Evolutionary conservation across 2,329 filamentous ascomycete genomes (phyloP).

Genomic region (Fusarium kyushuense): DNA sequence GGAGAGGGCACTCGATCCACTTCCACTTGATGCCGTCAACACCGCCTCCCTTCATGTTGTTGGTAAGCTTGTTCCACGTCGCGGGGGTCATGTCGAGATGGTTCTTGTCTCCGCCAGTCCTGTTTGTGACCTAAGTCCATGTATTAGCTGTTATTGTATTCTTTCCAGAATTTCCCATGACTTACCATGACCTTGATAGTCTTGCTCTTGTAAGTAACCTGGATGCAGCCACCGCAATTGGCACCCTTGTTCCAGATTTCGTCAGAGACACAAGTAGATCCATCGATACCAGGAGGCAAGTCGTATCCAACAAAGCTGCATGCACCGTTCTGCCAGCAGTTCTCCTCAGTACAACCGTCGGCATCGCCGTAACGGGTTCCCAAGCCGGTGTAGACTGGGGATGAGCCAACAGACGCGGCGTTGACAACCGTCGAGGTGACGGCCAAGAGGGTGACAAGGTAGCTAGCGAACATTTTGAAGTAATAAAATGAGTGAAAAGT

Average conservation of each 20-base stretch:
- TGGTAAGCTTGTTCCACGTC: constrained; percentile 23
- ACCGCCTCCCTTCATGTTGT: constrained; percentile 12
- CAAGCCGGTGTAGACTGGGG: constrained; percentile 1
- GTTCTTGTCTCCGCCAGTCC: constrained; percentile 21
- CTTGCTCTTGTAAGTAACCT: constrained; percentile 12
- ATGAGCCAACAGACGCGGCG: constrained; percentile 9
- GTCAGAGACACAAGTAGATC: constrained; percentile 17
- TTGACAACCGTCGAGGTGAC: constrained; percentile 17
- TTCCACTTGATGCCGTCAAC: constrained; percentile 29
- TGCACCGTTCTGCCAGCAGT: constrained; percentile 23
- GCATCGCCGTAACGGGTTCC: constrained; percentile 16
- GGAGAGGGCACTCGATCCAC: constrained; percentile 25
- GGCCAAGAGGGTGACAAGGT: constrained; percentile 14
- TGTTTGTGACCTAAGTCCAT: constrained; percentile 10
- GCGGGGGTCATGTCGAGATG: constrained; percentile 29
- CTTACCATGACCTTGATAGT: constrained; percentile 22
- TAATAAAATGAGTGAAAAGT: background rate
- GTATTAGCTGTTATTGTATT: background rate
- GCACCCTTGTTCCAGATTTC: constrained; percentile 22
- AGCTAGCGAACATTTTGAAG: constrained; percentile 14
- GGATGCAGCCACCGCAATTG: constrained; percentile 21
- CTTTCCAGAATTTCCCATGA: fast-evolving
- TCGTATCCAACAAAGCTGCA: constrained; percentile 24
- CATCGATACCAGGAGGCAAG: constrained; percentile 16
- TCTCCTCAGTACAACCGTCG: constrained; percentile 18